Base-by-base conservation (phyloP, 352 stramenopile species). In the Phytophthora pisi region DNA sequence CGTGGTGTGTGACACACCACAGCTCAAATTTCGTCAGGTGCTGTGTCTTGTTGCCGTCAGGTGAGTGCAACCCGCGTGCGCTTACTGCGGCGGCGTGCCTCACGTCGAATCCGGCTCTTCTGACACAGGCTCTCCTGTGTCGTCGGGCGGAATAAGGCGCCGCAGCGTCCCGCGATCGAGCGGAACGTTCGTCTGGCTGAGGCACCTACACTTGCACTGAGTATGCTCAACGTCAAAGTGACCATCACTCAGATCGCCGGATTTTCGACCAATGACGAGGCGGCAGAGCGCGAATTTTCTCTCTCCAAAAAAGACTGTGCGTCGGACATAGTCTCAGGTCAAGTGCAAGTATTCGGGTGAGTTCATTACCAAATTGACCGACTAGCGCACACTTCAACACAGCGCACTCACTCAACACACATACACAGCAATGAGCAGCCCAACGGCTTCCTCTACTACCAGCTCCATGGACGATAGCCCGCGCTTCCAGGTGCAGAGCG, bases 151-250 rank as follows among this genome's bases (percentile, higher is more conserved):
- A 64, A 57, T 43, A 34, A 43, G 20, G 20, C 18, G 20, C 36
- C 30, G 49, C 38, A 18, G 6, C 26, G 8, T 34, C 24, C 18
- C 16, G 46, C 47, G 63, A 70, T 15, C 30, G 23, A 42, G 23
- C 56, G 63, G 56, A 70, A 66, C 56, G 20, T 70, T 61, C 63
- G 63, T 60, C 49, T 57, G 63, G 42, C 53, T 13, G 56, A 64
- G 2, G 16, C 16, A 36, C 18, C 20, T 24, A 43, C 31, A 67
- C 30, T 54, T 34, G 40, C 31, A 54, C 28, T 55, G 20, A 52
- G 36, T 60, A 60, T 61, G 36, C 18, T 23, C 61, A 63, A 24
- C 61, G 61, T 68, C 55, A 70, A 70, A 40, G 57, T 57, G 61
- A 68, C 55, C 53, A 63, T 68, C 61, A 68, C 61, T 68, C 60